Percentiles rank a stretch among this genome's conserved stretches.
phyloP scores from a whole-genome alignment of 2,329 filamentous ascomycete genomes.

The Fusarium sp. region DNA sequence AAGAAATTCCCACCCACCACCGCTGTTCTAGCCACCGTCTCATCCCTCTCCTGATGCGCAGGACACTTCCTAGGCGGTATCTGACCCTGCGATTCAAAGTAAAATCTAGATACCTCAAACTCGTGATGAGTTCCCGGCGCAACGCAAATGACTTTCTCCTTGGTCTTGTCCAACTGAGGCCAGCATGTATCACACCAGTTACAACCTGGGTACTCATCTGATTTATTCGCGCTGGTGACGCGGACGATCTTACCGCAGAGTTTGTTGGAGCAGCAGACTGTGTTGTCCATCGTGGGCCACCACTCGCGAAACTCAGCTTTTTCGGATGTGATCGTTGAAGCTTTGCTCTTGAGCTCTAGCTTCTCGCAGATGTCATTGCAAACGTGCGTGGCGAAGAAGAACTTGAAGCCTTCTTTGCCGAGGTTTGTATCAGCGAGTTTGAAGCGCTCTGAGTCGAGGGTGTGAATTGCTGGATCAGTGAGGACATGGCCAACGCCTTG shows the following conservation, averaged over 20 bases:
- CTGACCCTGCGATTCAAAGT: conserved; percentile 54
- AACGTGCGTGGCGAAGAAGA: conserved; percentile 55
- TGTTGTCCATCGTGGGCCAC: conserved; percentile 52
- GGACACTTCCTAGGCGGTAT: conserved; percentile 45
- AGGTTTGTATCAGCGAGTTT: conserved; percentile 54
- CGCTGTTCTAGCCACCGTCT: conserved; percentile 9
- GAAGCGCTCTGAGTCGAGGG: conserved; percentile 53
- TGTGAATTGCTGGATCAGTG: conserved; percentile 58
- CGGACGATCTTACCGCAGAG: conserved; percentile 55
- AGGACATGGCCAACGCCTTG: conserved; percentile 56
- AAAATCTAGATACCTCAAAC: conserved; percentile 54
- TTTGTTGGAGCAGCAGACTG: conserved; percentile 58
- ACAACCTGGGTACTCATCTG: conserved; percentile 44
- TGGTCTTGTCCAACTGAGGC: conserved; percentile 50
- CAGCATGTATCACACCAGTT: conserved; percentile 55
- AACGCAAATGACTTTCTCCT: conserved; percentile 43
- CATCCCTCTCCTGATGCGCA: conserved; percentile 26
- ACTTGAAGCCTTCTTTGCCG: conserved; percentile 55
- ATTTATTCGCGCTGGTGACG: conserved; percentile 39
- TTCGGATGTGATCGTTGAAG: conserved; percentile 38
- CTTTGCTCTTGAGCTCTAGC: conserved; percentile 50
- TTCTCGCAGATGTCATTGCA: conserved; percentile 54
- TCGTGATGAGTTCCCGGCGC: conserved; percentile 48
- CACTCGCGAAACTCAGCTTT: conserved; percentile 49
- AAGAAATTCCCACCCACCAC: conserved; percentile 31